Percentiles rank a stretch among this genome's conserved stretches.
phyloP scores from a whole-genome alignment of 352 stramenopile genomes.

The Phytophthora brassicae region DNA sequence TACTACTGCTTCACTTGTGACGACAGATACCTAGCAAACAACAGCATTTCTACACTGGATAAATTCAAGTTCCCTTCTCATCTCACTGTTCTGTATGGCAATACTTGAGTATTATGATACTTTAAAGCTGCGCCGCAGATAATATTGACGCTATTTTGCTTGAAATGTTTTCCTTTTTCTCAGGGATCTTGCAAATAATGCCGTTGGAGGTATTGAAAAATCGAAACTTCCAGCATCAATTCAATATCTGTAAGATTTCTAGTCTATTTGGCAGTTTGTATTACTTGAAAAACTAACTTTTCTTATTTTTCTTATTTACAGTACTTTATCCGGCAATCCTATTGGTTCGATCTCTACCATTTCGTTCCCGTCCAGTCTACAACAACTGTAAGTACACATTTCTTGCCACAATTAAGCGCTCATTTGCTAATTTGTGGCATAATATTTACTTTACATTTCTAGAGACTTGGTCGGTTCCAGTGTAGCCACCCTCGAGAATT shows the following conservation, averaged over 20 bases:
- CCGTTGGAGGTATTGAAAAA: slow-evolving; percentile 15
- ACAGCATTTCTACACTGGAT: slow-evolving; percentile 30
- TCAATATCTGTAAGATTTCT: slow-evolving; percentile 25
- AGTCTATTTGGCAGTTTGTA: too few species aligned
- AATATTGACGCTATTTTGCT: neutral
- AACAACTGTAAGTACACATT: slow-evolving; percentile 40
- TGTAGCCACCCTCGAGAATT: slow-evolving; percentile 37
- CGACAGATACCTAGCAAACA: slow-evolving; percentile 32
- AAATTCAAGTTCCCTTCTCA: slow-evolving; percentile 26
- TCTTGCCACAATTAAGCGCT: too few species aligned
- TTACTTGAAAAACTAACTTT: too few species aligned
- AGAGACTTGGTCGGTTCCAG: slow-evolving; percentile 29
- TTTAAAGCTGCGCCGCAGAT: neutral
- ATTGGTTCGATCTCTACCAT: slow-evolving; percentile 30
- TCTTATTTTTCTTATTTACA: slow-evolving; percentile 5
- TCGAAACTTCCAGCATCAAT: slow-evolving; percentile 18
- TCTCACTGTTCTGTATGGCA: slow-evolving; percentile 32
- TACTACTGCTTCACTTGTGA: neutral
- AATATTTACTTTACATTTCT: neutral
- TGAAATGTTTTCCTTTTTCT: neutral
- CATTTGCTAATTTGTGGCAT: neutral
- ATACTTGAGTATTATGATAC: neutral
- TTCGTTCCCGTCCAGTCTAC: slow-evolving; percentile 30
- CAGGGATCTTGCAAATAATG: slow-evolving; percentile 31
- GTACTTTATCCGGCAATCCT: slow-evolving; percentile 43